phyloP scores from a whole-genome alignment of 2,329 filamentous ascomycete genomes.

The Fusarium redolens region DNA sequence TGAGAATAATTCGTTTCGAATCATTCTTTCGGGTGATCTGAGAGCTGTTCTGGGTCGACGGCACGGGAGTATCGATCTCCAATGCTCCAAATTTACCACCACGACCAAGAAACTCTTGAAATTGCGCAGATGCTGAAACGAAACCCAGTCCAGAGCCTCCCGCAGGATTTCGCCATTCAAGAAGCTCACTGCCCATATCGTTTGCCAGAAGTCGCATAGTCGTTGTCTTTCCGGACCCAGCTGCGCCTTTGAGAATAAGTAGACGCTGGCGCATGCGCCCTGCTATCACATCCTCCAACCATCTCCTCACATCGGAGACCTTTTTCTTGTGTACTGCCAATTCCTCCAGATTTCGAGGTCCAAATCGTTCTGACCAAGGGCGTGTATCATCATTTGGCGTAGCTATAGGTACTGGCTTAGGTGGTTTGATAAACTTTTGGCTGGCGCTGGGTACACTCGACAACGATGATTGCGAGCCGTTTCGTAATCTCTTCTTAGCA shows the following conservation, averaged over 20 bases:
- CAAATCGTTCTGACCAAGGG: constrained; percentile 91
- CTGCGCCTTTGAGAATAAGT: constrained; percentile 87
- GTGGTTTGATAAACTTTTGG: constrained; percentile 64
- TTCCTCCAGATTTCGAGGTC: constrained; percentile 79
- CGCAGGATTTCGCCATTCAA: constrained; percentile 92
- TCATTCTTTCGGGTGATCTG: constrained; percentile 31
- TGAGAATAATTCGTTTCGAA: constrained; percentile 70
- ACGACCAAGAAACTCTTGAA: constrained; percentile 90
- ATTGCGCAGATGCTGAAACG: constrained; percentile 79
- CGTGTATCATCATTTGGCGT: constrained; percentile 66
- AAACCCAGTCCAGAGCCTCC: constrained; percentile 70
- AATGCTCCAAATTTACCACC: constrained; percentile 84
- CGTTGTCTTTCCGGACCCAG: constrained; percentile 93
- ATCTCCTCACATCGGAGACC: constrained; percentile 83
- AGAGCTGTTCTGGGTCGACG: constrained; percentile 42
- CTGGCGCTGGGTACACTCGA: constrained; percentile 51
- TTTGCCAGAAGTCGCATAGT: constrained; percentile 82
- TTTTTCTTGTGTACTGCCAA: constrained; percentile 96
- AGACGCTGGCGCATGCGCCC: constrained; percentile 76
- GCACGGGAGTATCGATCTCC: constrained; percentile 54
- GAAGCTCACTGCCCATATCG: constrained; percentile 78
- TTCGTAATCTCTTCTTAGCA: constrained; percentile 64
- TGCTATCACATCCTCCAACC: constrained; percentile 80
- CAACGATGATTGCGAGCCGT: constrained; percentile 43
- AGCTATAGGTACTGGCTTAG: constrained; percentile 45